Conservation (phyloP, 768 basidiomycete genomes). For the Inosperma sp. region DNA sequence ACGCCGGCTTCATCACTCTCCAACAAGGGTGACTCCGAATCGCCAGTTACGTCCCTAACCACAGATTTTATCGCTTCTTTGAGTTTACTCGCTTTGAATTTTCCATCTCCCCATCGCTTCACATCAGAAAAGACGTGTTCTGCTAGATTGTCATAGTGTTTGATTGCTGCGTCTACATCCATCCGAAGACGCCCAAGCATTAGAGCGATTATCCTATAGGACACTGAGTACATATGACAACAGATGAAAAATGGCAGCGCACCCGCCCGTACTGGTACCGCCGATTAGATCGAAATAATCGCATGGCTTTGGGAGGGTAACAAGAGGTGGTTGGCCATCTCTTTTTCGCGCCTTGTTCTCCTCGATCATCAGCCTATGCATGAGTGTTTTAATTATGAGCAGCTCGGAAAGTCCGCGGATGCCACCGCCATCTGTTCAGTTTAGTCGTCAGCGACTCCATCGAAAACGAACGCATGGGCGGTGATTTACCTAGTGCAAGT, state of each 20-base stretch:
- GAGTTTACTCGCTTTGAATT: neutral
- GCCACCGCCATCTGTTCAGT: slow-evolving; percentile 29
- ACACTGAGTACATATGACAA: neutral
- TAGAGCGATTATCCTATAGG: slow-evolving; percentile 29
- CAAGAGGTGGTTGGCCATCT: neutral
- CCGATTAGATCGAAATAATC: slow-evolving; percentile 34
- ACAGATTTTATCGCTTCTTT: neutral
- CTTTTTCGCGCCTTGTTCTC: slow-evolving; percentile 7
- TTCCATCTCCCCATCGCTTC: neutral
- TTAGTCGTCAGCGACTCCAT: neutral
- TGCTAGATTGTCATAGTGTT: neutral
- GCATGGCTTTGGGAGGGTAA: slow-evolving; percentile 22
- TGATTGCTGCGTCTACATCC: slow-evolving; percentile 21
- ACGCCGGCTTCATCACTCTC: neutral
- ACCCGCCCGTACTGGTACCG: slow-evolving; percentile 33
- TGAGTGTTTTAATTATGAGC: slow-evolving; percentile 22
- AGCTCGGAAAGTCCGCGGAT: slow-evolving; percentile 30
- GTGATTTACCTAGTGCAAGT: too few relatives aligned
- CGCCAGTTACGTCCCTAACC: neutral
- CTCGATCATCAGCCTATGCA: slow-evolving; percentile 23
- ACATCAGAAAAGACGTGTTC: neutral
- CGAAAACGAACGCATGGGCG: too few relatives aligned
- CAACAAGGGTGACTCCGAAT: neutral
- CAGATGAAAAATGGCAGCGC: neutral
- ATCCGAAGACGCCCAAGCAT: slow-evolving; percentile 36